Percentiles rank a stretch among this genome's conserved stretches.
Conservation (phyloP, 2,329 filamentous ascomycete genomes). For the Lachnellula subtilissima region DNA sequence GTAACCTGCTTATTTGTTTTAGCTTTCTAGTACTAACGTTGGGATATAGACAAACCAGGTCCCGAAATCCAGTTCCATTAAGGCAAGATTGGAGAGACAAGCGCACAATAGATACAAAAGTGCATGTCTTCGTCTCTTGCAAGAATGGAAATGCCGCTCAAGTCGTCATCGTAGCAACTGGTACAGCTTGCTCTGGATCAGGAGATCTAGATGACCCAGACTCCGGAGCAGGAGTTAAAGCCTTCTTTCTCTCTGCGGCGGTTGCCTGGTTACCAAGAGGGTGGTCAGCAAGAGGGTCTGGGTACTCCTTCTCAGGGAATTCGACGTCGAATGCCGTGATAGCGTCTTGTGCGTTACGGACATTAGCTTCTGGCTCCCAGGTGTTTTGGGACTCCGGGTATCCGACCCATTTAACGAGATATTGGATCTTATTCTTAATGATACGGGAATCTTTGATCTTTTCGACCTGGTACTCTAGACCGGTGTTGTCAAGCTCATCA, state of each 20-base stretch:
- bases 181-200: no score
- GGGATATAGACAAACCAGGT: background rate
- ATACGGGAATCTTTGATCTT: conserved; percentile 11
- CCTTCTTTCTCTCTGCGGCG: background rate
- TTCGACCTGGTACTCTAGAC: conserved; percentile 13
- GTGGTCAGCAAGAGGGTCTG: no score
- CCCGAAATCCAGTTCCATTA: no score
- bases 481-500: background rate
- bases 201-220: background rate
- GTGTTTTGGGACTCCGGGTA: conserved; percentile 6
- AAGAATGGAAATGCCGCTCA: no score
- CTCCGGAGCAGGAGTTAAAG: background rate
- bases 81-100: no score
- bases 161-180: no score
- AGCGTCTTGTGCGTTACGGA: conserved; percentile 5
- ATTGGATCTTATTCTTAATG: conserved; percentile 1
- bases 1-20: background rate
- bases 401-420: conserved; percentile 16
- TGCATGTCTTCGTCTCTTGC: no score
- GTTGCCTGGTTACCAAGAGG: background rate
- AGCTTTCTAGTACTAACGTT: background rate
- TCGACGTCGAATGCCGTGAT: conserved; percentile 8
- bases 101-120: no score
- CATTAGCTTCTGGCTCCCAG: conserved; percentile 17
- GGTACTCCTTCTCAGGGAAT: conserved; percentile 6